Evolutionary conservation across 169 alveolate genomes (phyloP).

Genomic region (Cryptosporidium felis): DNA sequence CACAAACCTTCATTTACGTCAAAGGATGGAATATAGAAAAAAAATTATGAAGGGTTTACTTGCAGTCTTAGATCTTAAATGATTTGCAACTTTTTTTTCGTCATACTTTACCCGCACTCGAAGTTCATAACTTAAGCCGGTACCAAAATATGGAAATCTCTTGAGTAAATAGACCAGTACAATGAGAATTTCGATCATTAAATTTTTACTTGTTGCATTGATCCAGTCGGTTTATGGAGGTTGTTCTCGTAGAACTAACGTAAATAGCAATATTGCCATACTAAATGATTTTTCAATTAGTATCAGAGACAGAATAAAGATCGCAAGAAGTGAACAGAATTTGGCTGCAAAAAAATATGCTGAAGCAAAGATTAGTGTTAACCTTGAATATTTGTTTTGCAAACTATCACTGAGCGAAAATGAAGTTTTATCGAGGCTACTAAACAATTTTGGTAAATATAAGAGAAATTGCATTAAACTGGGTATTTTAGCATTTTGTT

Average conservation of each 20-base stretch:
- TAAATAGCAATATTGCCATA: background rate
- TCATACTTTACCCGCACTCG: slow-evolving; percentile 3
- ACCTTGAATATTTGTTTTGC: background rate
- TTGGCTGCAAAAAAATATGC: background rate
- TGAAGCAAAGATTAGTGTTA: background rate
- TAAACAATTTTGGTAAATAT: background rate
- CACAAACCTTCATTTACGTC: background rate
- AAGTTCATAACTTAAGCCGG: background rate
- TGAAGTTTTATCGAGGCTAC: background rate
- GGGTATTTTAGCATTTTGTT: slow-evolving; percentile 11
- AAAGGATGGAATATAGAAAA: background rate
- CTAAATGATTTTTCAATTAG: background rate
- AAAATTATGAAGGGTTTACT: background rate
- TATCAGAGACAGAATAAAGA: background rate
- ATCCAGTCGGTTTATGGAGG: background rate
- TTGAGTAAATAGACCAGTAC: background rate
- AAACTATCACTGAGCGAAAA: background rate
- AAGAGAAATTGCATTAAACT: background rate
- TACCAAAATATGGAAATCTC: background rate
- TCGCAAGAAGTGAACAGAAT: background rate
- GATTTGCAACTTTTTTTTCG: background rate
- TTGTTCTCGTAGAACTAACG: background rate
- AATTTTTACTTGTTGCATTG: background rate
- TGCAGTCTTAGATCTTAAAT: background rate
- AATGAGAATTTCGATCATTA: background rate